Evolutionary conservation across 1,284 basidiomycete species (phyloP).

Genomic region (Malassezia psittaci): DNA sequence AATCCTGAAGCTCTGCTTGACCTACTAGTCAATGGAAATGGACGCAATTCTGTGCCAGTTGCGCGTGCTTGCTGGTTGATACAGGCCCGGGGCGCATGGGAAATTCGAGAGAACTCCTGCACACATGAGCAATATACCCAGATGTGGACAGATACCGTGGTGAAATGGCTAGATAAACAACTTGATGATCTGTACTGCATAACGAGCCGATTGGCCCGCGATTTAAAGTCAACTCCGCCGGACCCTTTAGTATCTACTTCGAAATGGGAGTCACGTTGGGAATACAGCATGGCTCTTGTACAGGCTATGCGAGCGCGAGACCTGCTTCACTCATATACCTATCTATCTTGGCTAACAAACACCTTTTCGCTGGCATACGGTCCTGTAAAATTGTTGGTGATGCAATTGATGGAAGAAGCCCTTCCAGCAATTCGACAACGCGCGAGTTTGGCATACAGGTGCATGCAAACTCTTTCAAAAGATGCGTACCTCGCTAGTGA

Average conservation of each 20-base stretch:
- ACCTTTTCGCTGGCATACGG: too few relatives aligned
- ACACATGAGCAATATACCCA: slow-evolving; percentile 53
- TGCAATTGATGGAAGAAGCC: slow-evolving; percentile 54
- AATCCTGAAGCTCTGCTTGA: slow-evolving; percentile 85
- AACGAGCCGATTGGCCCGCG: too few relatives aligned
- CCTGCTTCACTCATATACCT: slow-evolving; percentile 68
- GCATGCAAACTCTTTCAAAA: too few relatives aligned
- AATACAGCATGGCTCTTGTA: slow-evolving; percentile 58
- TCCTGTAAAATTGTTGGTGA: slow-evolving; percentile 55
- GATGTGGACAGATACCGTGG: slow-evolving; percentile 79
- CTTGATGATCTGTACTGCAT: slow-evolving; percentile 48
- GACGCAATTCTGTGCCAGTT: slow-evolving; percentile 58
- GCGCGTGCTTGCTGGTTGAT: slow-evolving; percentile 89
- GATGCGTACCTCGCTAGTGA: too few relatives aligned
- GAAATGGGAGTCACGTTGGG: slow-evolving; percentile 50
- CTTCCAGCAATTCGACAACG: neutral
- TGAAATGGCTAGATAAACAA: slow-evolving; percentile 80
- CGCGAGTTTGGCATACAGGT: neutral
- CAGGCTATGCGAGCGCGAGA: slow-evolving; percentile 68
- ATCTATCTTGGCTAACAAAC: slow-evolving; percentile 67
- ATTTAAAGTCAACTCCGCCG: too few relatives aligned
- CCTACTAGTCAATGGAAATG: slow-evolving; percentile 58
- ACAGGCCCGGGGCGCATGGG: slow-evolving; percentile 63
- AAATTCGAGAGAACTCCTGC: slow-evolving; percentile 12
- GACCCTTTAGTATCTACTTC: too few relatives aligned